Evolutionary conservation across 176 grass and related monocot species (phyloP).

Genomic region (Cenchrus americanus): DNA sequence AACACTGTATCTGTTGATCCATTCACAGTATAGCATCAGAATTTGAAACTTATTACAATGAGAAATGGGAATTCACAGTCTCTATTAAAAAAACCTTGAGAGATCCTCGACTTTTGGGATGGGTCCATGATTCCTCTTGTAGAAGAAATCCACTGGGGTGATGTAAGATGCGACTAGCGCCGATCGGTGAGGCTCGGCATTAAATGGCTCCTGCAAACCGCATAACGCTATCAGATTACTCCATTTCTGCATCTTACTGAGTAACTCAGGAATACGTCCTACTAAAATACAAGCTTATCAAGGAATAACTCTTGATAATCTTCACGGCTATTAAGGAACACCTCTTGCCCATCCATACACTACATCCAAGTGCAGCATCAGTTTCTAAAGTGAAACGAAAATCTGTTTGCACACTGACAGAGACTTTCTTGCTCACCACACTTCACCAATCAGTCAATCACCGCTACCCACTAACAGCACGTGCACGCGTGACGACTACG

Average conservation of each 20-base stretch:
- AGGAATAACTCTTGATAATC: background rate
- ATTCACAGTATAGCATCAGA: conserved; percentile 11
- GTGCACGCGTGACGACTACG: background rate
- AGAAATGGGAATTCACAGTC: conserved; percentile 12
- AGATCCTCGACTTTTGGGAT: conserved; percentile 87
- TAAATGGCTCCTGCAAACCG: conserved; percentile 91
- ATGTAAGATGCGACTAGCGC: conserved; percentile 74
- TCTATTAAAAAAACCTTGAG: conserved; percentile 50
- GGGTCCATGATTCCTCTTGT: conserved; percentile 98
- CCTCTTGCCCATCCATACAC: background rate
- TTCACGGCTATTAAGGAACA: background rate
- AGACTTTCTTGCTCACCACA: background rate
- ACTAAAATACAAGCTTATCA: background rate
- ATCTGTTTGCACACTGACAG: background rate
- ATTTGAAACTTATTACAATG: conserved; percentile 14
- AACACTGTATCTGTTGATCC: conserved; percentile 73
- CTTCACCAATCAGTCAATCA: background rate
- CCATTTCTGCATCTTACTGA: background rate
- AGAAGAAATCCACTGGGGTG: conserved; percentile 92
- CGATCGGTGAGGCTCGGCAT: conserved; percentile 84
- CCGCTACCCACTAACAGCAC: background rate
- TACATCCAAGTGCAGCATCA: background rate
- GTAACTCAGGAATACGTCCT: background rate
- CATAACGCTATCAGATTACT: background rate
- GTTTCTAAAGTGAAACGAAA: background rate